These are phyloP conservation scores for Pichia sp. DNA, from an alignment of 1,139 yeast species.

Conservation along the genomic window DNA sequence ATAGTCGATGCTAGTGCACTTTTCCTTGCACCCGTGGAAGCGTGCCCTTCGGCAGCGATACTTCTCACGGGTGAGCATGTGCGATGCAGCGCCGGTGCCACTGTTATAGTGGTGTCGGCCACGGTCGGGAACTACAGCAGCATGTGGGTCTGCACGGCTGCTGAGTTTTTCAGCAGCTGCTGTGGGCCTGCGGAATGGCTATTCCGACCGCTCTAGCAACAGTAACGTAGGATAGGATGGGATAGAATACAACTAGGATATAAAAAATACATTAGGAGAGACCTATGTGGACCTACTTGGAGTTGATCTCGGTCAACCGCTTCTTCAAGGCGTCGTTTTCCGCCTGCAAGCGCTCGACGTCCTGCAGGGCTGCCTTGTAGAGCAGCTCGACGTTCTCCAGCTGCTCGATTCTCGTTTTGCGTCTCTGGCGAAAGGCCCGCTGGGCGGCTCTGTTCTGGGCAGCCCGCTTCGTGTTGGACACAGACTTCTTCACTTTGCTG, in stretches of 20 bases:
- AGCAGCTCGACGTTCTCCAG: constrained; percentile 63
- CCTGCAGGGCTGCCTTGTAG: constrained; percentile 7
- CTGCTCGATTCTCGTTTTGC: constrained; percentile 72
- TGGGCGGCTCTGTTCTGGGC: constrained; percentile 88
- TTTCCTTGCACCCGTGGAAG: background rate
- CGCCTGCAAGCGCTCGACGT: constrained; percentile 6
- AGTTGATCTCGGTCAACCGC: background rate
- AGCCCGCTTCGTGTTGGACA: constrained; percentile 72
- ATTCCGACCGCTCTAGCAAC: background rate
- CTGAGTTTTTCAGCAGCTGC: background rate
- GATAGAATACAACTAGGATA: background rate
- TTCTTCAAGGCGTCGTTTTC: constrained; percentile 8
- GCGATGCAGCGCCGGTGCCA: background rate
- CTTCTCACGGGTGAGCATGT: background rate
- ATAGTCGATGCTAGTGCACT: background rate
- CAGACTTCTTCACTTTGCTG: constrained; percentile 36
- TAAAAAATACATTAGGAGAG: background rate
- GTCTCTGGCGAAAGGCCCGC: constrained; percentile 77
- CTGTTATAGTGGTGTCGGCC: background rate
- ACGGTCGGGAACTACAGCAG: background rate
- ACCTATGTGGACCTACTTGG: no score
- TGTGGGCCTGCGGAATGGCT: background rate
- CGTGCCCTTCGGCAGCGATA: background rate
- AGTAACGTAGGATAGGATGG: background rate
- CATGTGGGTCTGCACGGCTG: background rate